Base-by-base conservation (phyloP, 805 yeast species). In the Hanseniaspora nectarophila region DNA sequence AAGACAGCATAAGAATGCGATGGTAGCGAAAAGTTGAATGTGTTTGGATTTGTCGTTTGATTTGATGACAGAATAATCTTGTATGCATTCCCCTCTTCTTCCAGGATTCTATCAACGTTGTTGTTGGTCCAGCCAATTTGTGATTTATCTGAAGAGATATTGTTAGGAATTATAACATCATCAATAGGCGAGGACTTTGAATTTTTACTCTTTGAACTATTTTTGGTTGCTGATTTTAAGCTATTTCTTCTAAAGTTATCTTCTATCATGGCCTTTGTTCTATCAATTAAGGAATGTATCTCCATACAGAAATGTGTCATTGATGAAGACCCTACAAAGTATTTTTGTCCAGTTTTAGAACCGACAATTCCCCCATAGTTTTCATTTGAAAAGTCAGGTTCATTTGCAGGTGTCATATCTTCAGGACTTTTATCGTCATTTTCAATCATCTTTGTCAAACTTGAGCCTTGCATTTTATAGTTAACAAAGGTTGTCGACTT, bases 261-360 rank as follows among this genome's bases (percentile, higher is more conserved):
- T 48, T 2, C 67, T 52, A 20, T 60, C 39, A 38, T 59, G 59
- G 39, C 64, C 63, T 15, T 79, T 74, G 12, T 39, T 40, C 34
- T 45, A 26, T 45, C 51, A 12, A 80, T 74, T 74, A 80, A 69
- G 54, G 79, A 78, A 60, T 82, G 86, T 51, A 84, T 81, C 57
- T 84, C 90, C 53, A 84, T 68, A 5, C 89, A 89, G 63, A 84
- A 84, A 16, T 83, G 64, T 0, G 92, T 83, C 89, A 84, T 83
- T 0, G 90, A 82, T 0, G 89, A 82, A 0, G 88, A 80, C 0
- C 94, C 94, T 34, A 82, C 85, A 60, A 82, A 84, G 35, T 82
- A 75, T 54, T 78, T 74, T 58, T 82, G 86, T 4, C 90, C 90
- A 0, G 87, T 81, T 56, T 86, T 71, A 0, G 88, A 81, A 58